Evolutionary conservation across 2,329 filamentous ascomycete genomes (phyloP).

Genomic region (Pyricularia pennisetigena): DNA sequence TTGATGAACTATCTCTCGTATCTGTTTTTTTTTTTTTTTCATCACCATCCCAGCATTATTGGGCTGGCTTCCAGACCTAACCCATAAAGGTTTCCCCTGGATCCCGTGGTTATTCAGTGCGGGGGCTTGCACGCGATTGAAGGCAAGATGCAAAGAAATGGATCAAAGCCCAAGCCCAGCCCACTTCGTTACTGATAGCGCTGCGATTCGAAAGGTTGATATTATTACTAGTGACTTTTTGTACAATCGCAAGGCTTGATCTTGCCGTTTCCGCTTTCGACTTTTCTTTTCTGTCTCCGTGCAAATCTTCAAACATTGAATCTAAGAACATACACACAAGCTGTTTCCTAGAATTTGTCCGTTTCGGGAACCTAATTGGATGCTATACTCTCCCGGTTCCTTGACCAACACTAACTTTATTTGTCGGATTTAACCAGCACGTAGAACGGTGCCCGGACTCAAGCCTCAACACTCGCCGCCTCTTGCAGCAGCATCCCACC

Average conservation of each 20-base stretch:
- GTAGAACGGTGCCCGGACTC: not conserved
- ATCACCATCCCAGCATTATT: not conserved
- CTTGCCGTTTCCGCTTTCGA: not conserved
- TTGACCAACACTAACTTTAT: not conserved
- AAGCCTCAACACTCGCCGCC: not conserved
- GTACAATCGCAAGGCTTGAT: not conserved
- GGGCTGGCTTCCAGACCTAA: not conserved
- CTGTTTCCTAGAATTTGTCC: not conserved
- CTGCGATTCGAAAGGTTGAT: not conserved
- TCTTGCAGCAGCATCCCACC: not conserved
- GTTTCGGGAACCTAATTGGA: not conserved
- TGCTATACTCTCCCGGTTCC: not conserved
- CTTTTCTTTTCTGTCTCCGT: not conserved
- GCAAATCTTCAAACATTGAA: not conserved
- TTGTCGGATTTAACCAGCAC: not conserved
- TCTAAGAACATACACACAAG: not conserved
- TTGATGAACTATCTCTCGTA: not conserved
- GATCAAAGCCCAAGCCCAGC: not conserved
- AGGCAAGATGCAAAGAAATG: not conserved
- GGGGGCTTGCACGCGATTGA: not conserved
- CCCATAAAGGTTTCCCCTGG: not conserved
- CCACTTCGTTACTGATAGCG: not conserved
- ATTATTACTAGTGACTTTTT: not conserved
- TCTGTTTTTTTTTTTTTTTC: not conserved
- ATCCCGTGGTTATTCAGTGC: not conserved